A percentile compares a stretch with the other conserved stretches of the same genome.
phyloP scores from a whole-genome alignment of 148 eudicot species.

The Camellia sinensis region DNA sequence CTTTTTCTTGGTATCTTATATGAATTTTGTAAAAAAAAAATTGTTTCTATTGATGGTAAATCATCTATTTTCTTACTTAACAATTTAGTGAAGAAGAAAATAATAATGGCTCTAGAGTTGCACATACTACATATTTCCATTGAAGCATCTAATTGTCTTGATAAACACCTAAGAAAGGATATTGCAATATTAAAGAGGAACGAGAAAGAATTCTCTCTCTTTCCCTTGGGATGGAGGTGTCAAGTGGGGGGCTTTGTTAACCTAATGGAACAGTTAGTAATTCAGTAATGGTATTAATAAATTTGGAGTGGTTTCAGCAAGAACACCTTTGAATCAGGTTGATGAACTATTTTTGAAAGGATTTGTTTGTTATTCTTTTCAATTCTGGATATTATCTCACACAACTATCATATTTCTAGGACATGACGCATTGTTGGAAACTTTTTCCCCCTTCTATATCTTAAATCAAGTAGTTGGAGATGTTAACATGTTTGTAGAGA shows the following conservation, averaged over 20 bases:
- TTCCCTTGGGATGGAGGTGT: not conserved
- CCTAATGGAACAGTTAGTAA: not conserved
- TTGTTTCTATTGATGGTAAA: not conserved
- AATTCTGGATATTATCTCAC: not conserved
- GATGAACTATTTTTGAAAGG: not conserved
- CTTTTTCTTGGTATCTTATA: no score
- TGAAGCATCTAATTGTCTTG: not conserved
- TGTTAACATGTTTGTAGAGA: no score
- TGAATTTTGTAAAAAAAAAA: no score
- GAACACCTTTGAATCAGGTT: not conserved
- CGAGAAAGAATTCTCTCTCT: not conserved
- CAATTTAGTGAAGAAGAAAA: not conserved
- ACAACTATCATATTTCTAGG: not conserved
- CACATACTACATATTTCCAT: not conserved
- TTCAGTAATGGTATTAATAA: not conserved
- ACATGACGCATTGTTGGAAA: no score
- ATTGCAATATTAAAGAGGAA: not conserved
- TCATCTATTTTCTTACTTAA: not conserved
- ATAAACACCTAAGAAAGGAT: not conserved
- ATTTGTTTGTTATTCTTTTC: not conserved
- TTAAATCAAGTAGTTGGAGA: no score
- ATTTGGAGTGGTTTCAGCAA: not conserved
- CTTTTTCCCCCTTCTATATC: not conserved
- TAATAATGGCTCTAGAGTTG: not conserved
- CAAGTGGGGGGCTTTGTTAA: not conserved